These are phyloP conservation scores for Wickerhamiella brachini DNA, from an alignment of 805 yeast species.

Conservation along the genomic window DNA sequence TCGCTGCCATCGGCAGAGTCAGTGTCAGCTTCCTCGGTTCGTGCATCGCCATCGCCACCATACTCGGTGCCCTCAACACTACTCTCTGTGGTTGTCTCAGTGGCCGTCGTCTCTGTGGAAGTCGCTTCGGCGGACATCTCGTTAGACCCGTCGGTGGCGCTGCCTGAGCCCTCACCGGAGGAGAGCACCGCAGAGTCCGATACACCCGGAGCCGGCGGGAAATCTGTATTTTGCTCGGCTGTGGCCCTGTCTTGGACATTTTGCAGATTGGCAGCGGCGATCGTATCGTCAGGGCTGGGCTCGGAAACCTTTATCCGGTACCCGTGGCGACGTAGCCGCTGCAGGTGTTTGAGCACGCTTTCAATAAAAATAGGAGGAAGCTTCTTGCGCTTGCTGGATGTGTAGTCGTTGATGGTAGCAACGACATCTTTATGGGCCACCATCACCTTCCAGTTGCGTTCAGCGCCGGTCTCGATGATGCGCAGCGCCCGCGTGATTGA, in stretches of 20 bases:
- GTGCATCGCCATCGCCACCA: background rate
- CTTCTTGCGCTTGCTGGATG: constrained; percentile 1
- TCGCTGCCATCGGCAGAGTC: background rate
- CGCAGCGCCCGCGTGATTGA: constrained; percentile 3
- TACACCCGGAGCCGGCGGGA: background rate
- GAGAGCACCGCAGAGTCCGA: background rate
- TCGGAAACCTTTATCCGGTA: constrained; percentile 2
- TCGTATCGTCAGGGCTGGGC: background rate
- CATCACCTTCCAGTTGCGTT: constrained; percentile 5
- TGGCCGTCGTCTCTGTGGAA: background rate
- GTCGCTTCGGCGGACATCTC: background rate
- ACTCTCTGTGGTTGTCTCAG: background rate
- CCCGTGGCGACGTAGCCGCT: constrained; percentile 8
- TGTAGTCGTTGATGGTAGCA: background rate
- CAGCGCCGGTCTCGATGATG: constrained; percentile 4
- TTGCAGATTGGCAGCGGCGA: background rate
- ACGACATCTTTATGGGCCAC: background rate
- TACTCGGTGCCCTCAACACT: background rate
- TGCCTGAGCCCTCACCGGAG: background rate
- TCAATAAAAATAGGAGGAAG: constrained; percentile 2
- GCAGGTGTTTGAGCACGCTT: constrained; percentile 3
- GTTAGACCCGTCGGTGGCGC: background rate
- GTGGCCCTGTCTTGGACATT: background rate
- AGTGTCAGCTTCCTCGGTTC: background rate
- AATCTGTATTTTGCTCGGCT: background rate